Conservation (phyloP, 495 filamentous ascomycete species). For the Penicillium egyptiacum region DNA sequence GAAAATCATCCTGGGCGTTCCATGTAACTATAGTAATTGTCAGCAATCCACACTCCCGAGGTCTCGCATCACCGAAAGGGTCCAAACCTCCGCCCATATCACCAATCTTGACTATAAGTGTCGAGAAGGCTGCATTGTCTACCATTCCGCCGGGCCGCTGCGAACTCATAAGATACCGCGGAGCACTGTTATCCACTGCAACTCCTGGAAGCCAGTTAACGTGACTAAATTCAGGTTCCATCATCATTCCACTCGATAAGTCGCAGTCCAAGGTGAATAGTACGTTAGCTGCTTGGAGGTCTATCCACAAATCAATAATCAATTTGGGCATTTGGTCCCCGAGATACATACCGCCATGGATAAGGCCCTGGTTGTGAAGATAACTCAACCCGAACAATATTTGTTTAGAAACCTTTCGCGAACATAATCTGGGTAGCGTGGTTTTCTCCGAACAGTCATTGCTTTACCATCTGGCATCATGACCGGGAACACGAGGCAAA, state of each 20-base stretch:
- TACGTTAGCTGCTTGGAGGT: slow-evolving; percentile 16
- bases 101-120: slow-evolving; percentile 23
- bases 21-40: slow-evolving; percentile 14
- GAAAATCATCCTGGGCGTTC: slow-evolving; percentile 6
- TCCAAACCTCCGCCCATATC: slow-evolving; percentile 25
- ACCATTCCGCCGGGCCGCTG: slow-evolving; percentile 19
- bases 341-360: slow-evolving; percentile 12
- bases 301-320: slow-evolving; percentile 9
- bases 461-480: slow-evolving; percentile 24
- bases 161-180: slow-evolving; percentile 21
- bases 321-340: background rate
- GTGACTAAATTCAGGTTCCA: slow-evolving; percentile 20
- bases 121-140: slow-evolving; percentile 15
- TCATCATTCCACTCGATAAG: slow-evolving; percentile 2
- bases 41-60: slow-evolving; percentile 1
- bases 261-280: slow-evolving; percentile 9
- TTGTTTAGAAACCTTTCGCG: slow-evolving; percentile 12
- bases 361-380: slow-evolving; percentile 7
- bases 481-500: slow-evolving; percentile 46
- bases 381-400: slow-evolving; percentile 7
- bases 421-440: slow-evolving; percentile 7
- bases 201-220: slow-evolving; percentile 22
- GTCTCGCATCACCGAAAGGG: background rate
- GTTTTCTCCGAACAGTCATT: slow-evolving; percentile 15
- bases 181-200: slow-evolving; percentile 20